Evolutionary conservation across 140 eudicot species (phyloP).

Genomic region (Erigeron philadelphicus): DNA sequence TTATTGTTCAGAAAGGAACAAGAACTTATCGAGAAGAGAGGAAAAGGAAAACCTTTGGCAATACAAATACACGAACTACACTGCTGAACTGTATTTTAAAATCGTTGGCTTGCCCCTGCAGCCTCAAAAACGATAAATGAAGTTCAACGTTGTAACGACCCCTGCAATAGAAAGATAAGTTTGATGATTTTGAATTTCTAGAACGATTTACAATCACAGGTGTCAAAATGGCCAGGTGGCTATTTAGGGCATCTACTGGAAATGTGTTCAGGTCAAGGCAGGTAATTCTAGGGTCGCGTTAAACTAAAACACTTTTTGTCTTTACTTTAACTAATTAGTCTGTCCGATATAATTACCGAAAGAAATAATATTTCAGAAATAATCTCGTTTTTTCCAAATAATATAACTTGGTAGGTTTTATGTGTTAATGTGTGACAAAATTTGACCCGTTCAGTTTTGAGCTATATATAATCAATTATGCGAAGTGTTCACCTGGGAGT

Average conservation of each 20-base stretch:
- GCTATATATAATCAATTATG: constrained; percentile 1
- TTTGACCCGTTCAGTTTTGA: too few species aligned
- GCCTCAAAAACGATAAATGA: constrained; percentile 79
- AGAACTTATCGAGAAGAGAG: constrained; percentile 15
- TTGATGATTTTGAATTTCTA: constrained; percentile 9
- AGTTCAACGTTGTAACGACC: constrained; percentile 91
- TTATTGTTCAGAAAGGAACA: background rate
- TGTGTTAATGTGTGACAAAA: too few species aligned
- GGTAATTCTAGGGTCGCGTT: background rate
- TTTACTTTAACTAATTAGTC: background rate
- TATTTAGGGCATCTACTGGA: background rate
- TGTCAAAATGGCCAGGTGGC: background rate
- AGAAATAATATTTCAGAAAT: background rate
- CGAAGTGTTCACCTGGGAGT: constrained; percentile 72
- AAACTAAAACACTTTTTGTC: background rate
- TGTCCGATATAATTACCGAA: background rate
- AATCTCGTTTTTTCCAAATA: too few species aligned
- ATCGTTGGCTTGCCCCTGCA: constrained; percentile 99
- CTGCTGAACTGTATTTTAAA: constrained; percentile 97
- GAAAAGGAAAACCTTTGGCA: constrained; percentile 67
- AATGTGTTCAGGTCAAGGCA: too few species aligned
- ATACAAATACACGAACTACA: constrained; percentile 83
- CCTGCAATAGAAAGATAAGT: constrained; percentile 38
- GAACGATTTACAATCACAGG: background rate
- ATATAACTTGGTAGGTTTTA: too few species aligned